Evolutionary conservation across 257 asterid species (phyloP), one percentile per base, ranked within the genome.

Genomic region (Gentiana dahurica): DNA sequence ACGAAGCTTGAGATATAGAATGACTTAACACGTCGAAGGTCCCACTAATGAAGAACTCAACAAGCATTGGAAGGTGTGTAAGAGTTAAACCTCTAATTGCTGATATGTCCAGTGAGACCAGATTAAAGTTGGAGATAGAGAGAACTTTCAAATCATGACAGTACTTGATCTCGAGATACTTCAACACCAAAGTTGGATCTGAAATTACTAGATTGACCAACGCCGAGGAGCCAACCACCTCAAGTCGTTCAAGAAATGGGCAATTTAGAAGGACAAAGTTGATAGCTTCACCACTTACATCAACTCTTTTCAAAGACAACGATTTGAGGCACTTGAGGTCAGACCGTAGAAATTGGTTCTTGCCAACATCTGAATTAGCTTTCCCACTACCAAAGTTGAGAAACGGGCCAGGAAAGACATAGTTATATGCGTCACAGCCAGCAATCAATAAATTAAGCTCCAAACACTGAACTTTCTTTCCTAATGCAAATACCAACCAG

Each of bases 261-360:
- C 77, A 77, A 33, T 46, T 53, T 8, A 8, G 61, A 24, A 24
- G 24, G 24, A 24, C 24, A 24, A 24, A 24, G 24, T 24, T 24
- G 24, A 24, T 24, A 24, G 24, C 24, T 24, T 24, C 24, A 24
- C 24, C 24, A 24, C 24, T 65, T 53, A 81, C 70, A 54, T 71
- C 68, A 64, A 81, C 77, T 35, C 63, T 68, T 60, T 67, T 78
- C 71, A 81, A 59, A 1, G 66, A 54, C 44, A 77, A 68, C 33
- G 68, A 68, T 49, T 62, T 62, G 15, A 80, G 79, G 51, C 51
- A 66, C 60, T 65, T 73, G 50, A 79, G 48, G 2, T 35, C 41
- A 53, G 9, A 3, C 7, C 1, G 2, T 36, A 5, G 11, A 44
- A 41, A 9, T 3, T 3, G 3, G 8, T 6, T 4, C 5, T 10